Percentiles rank a stretch among this genome's conserved stretches.
Conservation (phyloP, 805 yeast genomes). For the Wickerhamiella shivajii region DNA sequence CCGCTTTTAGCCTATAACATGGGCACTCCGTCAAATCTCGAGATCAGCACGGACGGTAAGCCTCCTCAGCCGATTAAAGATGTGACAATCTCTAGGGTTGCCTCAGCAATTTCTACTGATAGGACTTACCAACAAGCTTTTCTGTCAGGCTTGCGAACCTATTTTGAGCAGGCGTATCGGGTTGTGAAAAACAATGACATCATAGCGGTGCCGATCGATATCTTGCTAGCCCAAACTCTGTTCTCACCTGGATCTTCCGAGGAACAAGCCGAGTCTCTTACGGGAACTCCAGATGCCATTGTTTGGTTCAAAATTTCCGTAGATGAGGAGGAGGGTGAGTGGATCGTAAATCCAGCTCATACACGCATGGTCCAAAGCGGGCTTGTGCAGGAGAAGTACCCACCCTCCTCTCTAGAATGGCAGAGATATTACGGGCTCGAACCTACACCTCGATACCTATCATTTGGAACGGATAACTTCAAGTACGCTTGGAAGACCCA, state of each 20-base stretch:
- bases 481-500: conserved; percentile 37
- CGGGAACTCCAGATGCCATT: conserved; percentile 51
- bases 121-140: conserved; percentile 46
- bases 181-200: conserved; percentile 51
- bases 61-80: conserved; percentile 39
- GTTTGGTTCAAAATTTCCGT: conserved; percentile 75
- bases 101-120: conserved; percentile 57
- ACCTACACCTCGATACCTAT: conserved; percentile 17
- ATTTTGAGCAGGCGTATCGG: conserved; percentile 44
- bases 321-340: conserved; percentile 25
- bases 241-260: conserved; percentile 13
- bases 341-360: conserved; percentile 46
- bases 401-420: conserved; percentile 29
- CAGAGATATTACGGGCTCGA: conserved; percentile 33
- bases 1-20: conserved; percentile 46
- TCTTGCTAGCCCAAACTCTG: conserved; percentile 46
- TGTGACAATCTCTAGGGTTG: conserved; percentile 50
- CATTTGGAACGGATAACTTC: conserved; percentile 29
- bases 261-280: conserved; percentile 29
- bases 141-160: conserved; percentile 42
- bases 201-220: conserved; percentile 66
- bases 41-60: conserved; percentile 9
- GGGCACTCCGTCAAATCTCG: conserved; percentile 24
- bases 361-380: conserved; percentile 65
- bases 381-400: conserved; percentile 26